Base-by-base conservation (phyloP, 768 basidiomycete genomes). In the Strobilomyces confusus region DNA sequence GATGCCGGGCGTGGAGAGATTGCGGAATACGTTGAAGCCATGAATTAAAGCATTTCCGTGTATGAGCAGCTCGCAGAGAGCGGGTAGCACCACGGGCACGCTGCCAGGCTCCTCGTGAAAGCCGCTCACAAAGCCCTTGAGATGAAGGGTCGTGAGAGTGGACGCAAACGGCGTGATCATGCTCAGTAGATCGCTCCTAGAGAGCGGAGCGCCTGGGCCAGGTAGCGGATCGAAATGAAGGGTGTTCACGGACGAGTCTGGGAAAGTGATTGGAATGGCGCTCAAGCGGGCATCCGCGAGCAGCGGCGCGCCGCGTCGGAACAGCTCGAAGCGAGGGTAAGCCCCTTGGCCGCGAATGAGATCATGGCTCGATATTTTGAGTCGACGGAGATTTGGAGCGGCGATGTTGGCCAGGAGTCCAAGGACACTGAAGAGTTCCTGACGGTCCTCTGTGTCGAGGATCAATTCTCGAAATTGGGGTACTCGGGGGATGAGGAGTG, bases 171-270 rank as follows among this genome's bases (percentile, higher is more conserved):
- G 64, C 13, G 59, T 58, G 48, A 69, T 63, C 57, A 68, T 71
- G 56, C 65, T 57, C 22, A 70, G 59, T 5, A 69, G 53, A 30
- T 64, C 55, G 33, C 54, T 63, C 44, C 63, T 60, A 32, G 67
- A 65, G 22, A 69, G 63, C 8, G 69, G 67, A 3, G 58, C 53
- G 2, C 55, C 64, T 26, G 61, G 61, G 44, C 66, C 72, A 32
- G 69, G 67, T 36, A 64, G 49, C 29, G 67, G 71, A 57, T 72
- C 72, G 19, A 72, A 63, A 51, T 73, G 71, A 12, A 72, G 68
- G 1, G 63, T 69, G n/a, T 59, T 62, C 37, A 69, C 58, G 43
- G 60, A 32, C 8, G 65, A 57, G 22, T 57, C 33, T 17, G 68
- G 69, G 26, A 69, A 65, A 13, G 65, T 63, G 56, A 71, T 65